Conservation (phyloP, 352 stramenopile genomes). For the Bremia lactucae region DNA sequence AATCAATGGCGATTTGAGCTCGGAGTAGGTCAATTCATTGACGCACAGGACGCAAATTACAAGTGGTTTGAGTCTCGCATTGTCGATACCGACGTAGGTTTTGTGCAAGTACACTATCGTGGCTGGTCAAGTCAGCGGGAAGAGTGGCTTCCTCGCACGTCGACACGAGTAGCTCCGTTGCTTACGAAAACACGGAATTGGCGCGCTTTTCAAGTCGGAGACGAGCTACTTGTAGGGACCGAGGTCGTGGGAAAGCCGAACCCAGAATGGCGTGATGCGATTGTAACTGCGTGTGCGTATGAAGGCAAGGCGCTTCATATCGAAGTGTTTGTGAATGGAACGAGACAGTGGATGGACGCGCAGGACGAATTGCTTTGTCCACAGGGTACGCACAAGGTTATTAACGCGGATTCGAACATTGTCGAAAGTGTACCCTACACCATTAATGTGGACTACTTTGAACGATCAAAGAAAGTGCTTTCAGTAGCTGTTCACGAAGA, state of each 20-base stretch:
- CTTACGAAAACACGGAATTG: constrained; percentile 71
- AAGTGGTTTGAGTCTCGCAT: constrained; percentile 69
- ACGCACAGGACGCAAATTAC: constrained; percentile 57
- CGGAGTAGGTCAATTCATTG: constrained; percentile 43
- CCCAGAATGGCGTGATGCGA: constrained; percentile 48
- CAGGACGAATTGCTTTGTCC: constrained; percentile 59
- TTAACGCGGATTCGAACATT: constrained; percentile 22
- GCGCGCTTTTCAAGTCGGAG: constrained; percentile 45
- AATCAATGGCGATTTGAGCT: constrained; percentile 56
- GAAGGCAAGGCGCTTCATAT: constrained; percentile 24
- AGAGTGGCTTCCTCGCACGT: constrained; percentile 89
- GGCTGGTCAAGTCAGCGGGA: constrained; percentile 95
- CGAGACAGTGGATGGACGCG: constrained; percentile 44
- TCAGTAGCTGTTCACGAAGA: constrained; percentile 1
- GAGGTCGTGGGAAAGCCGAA: constrained; percentile 27
- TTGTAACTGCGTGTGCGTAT: constrained; percentile 23
- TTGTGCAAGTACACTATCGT: constrained; percentile 93
- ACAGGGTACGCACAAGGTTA: constrained; percentile 42
- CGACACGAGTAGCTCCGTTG: constrained; percentile 82
- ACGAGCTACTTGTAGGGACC: constrained; percentile 43
- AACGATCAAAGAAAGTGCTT: constrained; percentile 3
- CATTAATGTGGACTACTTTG: constrained; percentile 12
- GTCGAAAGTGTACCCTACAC: not conserved
- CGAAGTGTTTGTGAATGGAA: constrained; percentile 33
- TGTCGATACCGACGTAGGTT: constrained; percentile 27